Conservation (phyloP, 441 rosid species). For the Pelargonium citronellum region DNA sequence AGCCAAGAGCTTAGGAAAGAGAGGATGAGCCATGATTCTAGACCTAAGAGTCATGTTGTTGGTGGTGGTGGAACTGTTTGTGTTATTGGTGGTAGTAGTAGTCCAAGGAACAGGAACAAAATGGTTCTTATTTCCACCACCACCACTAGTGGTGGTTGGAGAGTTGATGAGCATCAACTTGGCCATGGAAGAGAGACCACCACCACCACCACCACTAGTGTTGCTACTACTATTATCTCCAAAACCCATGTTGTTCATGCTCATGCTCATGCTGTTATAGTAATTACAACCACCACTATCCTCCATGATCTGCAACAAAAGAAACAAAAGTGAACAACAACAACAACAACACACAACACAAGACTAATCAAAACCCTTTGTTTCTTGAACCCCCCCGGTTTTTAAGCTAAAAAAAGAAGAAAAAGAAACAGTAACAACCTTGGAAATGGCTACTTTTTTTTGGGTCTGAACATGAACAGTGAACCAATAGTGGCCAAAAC, state of each 20-base stretch:
- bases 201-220: neutral
- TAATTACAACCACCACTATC: neutral
- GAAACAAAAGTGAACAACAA: neutral
- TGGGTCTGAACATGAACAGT: neutral
- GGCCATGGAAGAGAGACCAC: constrained; percentile 6
- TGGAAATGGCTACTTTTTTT: neutral
- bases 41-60: constrained; percentile 34
- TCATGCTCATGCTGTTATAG: neutral
- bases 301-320: neutral
- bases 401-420: neutral
- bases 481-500: neutral
- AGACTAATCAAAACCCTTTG: neutral
- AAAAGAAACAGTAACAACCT: neutral
- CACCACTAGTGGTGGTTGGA: neutral
- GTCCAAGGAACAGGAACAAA: neutral
- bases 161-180: neutral
- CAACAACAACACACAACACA: constrained; percentile 2
- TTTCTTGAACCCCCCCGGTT: constrained; percentile 2
- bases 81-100: neutral
- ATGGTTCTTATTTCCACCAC: neutral
- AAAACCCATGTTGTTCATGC: neutral
- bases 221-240: neutral
- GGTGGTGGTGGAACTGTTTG: neutral
- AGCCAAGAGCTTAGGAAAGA: constrained; percentile 74
- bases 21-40: constrained; percentile 95